Evolutionary conservation across 1,284 basidiomycete species (phyloP).

Genomic region (Fomitopsis palustris): DNA sequence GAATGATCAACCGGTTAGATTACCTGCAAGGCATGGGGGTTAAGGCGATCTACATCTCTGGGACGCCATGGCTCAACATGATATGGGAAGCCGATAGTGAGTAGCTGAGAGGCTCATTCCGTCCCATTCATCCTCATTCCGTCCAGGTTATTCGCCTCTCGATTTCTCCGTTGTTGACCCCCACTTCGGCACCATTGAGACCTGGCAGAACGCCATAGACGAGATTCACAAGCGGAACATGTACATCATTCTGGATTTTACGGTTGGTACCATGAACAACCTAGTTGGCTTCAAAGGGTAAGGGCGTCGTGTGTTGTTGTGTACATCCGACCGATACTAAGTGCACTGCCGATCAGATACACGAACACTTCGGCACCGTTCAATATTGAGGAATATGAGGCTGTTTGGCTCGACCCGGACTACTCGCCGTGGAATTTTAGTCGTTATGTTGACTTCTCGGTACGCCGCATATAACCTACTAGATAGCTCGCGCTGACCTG

Average conservation of each 20-base stretch:
- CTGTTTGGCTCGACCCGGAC: conserved; percentile 71
- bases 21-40: conserved; percentile 89
- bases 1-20: conserved; percentile 72
- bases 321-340: background rate
- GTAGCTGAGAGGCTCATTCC: conserved; percentile 27
- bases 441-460: conserved; percentile 79
- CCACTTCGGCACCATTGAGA: conserved; percentile 80
- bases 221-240: conserved; percentile 76
- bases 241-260: conserved; percentile 92
- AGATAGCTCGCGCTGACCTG: conserved; percentile 4
- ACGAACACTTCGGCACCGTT: conserved; percentile 83
- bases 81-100: conserved; percentile 91
- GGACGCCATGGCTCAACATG: conserved; percentile 92
- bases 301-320: conserved; percentile 15
- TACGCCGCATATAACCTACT: conserved; percentile 25
- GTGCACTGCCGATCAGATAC: conserved; percentile 40
- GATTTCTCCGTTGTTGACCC: conserved; percentile 89
- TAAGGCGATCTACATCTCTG: conserved; percentile 81
- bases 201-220: conserved; percentile 76
- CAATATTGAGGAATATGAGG: conserved; percentile 67
- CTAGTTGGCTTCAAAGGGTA: conserved; percentile 81
- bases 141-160: conserved; percentile 82
- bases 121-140: conserved; percentile 3
- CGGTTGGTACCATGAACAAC: conserved; percentile 88
- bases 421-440: conserved; percentile 84